Conservation (phyloP, 139 green algal species). For the Tetradesmus obliquus region DNA sequence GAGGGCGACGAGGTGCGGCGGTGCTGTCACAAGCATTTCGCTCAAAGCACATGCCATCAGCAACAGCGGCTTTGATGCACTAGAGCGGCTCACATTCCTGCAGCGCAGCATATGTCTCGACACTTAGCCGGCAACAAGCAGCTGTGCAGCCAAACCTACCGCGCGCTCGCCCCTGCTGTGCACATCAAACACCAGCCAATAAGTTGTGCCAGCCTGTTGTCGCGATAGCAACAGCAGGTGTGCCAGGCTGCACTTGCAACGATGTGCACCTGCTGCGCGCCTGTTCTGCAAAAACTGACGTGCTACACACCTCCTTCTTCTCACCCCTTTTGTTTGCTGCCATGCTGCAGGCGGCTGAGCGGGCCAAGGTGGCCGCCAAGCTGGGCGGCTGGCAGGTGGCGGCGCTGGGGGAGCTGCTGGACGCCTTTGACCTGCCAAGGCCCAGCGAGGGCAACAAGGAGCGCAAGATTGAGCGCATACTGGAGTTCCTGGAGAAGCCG, state of each 20-base stretch:
- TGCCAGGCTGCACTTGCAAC: too few species aligned
- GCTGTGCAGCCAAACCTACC: too few species aligned
- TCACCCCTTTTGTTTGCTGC: neutral
- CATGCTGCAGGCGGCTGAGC: slow-evolving; percentile 33
- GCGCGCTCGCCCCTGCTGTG: too few species aligned
- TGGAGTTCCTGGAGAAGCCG: slow-evolving; percentile 76
- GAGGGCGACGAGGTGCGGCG: slow-evolving; percentile 54
- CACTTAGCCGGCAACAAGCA: too few species aligned
- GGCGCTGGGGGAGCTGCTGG: slow-evolving; percentile 63
- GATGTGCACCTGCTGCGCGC: too few species aligned
- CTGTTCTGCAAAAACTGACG: too few species aligned
- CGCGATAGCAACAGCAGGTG: neutral
- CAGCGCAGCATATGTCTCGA: neutral
- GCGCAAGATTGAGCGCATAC: slow-evolving; percentile 66
- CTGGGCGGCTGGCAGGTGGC: slow-evolving; percentile 63
- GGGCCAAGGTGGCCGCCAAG: slow-evolving; percentile 39
- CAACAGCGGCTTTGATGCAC: neutral
- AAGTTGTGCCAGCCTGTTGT: too few species aligned
- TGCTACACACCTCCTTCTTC: too few species aligned
- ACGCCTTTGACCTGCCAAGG: slow-evolving; percentile 71
- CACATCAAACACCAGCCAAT: too few species aligned
- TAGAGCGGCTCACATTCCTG: neutral
- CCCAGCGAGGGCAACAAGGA: slow-evolving; percentile 55
- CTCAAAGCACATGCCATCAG: neutral
- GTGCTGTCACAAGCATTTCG: neutral